Evolutionary conservation across 2,329 filamentous ascomycete genomes (phyloP).

Genomic region (Aspergillus sp.): DNA sequence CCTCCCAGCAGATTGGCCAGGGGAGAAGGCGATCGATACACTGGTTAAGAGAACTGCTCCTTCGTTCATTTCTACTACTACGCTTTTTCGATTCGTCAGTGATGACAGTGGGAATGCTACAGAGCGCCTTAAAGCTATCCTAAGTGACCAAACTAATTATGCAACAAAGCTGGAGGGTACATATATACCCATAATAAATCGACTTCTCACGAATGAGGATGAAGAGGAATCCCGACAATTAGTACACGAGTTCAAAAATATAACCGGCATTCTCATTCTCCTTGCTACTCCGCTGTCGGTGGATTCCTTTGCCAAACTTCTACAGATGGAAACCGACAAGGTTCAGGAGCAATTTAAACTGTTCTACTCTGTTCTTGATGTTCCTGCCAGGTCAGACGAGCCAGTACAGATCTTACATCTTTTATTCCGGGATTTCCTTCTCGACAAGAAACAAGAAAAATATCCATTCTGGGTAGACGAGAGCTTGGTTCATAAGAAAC

Average conservation of each 20-base stretch:
- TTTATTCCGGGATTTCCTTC: conserved; percentile 33
- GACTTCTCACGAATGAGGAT: conserved; percentile 14
- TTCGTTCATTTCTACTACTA: conserved; percentile 11
- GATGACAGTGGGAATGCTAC: conserved; percentile 7
- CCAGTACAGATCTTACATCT: conserved; percentile 22
- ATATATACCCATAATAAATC: conserved; percentile 24
- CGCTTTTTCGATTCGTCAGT: conserved; percentile 13
- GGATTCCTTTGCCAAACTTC: conserved; percentile 12
- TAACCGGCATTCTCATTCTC: conserved; percentile 24
- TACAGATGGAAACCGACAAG: conserved; percentile 7
- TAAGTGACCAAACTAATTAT: conserved; percentile 12
- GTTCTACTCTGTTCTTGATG: conserved; percentile 20
- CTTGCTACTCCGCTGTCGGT: conserved; percentile 21
- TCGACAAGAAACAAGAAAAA: conserved; percentile 16
- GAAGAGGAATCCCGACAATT: conserved; percentile 11
- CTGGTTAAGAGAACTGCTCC: conserved; percentile 13
- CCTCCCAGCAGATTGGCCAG: conserved; percentile 14
- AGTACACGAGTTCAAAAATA: conserved; percentile 14
- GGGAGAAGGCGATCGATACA: not conserved
- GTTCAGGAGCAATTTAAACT: conserved; percentile 10
- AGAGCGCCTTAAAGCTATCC: conserved; percentile 14
- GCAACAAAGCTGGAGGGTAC: conserved; percentile 23
- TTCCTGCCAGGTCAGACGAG: conserved; percentile 9
- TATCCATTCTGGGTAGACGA: conserved; percentile 33
- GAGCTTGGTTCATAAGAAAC: conserved; percentile 24